phyloP scores from a whole-genome alignment of 2,329 filamentous ascomycete species.

The Calonectria pauciramosa region DNA sequence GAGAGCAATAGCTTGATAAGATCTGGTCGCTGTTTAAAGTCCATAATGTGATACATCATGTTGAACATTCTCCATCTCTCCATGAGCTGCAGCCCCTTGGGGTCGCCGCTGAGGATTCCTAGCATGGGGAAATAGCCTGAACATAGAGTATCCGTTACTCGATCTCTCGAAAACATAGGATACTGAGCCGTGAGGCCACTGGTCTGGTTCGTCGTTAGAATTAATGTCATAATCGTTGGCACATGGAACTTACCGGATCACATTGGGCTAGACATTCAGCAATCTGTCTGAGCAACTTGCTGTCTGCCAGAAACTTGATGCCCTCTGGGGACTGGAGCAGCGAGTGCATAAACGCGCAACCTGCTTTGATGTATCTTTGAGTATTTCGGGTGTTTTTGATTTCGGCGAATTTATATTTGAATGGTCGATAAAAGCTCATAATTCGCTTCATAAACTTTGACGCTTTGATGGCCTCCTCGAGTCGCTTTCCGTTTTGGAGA shows the following conservation, averaged over 20 bases:
- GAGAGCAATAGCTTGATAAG: conserved; percentile 89
- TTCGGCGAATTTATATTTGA: conserved; percentile 95
- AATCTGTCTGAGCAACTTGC: conserved; percentile 93
- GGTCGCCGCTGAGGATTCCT: conserved; percentile 86
- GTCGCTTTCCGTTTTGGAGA: conserved; percentile 87
- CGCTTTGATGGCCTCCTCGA: conserved; percentile 94
- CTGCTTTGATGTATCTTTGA: conserved; percentile 92
- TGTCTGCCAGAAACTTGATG: conserved; percentile 86
- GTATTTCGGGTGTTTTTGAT: conserved; percentile 92
- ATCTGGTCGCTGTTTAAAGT: conserved; percentile 90
- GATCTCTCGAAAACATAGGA: conserved; percentile 89
- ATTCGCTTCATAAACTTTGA: conserved; percentile 97
- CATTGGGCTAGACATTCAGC: conserved; percentile 97
- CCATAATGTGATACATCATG: conserved; percentile 99
- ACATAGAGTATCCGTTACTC: conserved; percentile 88
- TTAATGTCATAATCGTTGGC: conserved; percentile 22
- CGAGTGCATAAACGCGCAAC: conserved; percentile 89
- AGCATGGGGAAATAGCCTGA: conserved; percentile 95
- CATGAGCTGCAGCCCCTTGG: conserved; percentile 87
- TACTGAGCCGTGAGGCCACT: conserved; percentile 83
- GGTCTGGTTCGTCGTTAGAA: conserved; percentile 58
- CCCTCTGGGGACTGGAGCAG: conserved; percentile 90
- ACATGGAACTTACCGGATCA: conserved; percentile 75
- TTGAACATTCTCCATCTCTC: conserved; percentile 99
- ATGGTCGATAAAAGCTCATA: conserved; percentile 94